phyloP scores from a whole-genome alignment of 75 land plant species.

The Selaginella tamariscina region DNA sequence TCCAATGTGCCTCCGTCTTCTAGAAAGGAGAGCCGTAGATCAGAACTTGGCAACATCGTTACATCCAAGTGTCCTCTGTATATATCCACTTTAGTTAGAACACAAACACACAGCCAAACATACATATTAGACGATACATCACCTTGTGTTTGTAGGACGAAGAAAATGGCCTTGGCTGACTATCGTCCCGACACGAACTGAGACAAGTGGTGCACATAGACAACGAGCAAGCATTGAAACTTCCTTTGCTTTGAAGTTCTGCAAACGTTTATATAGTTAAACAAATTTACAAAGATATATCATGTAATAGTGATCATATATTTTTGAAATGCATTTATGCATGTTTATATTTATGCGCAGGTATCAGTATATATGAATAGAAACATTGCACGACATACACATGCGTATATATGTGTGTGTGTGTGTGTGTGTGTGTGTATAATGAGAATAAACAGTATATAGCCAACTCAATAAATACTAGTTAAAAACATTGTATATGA shows the following conservation, averaged over 20 bases:
- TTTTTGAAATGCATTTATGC: not conserved
- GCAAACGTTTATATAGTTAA: slow-evolving; percentile 4
- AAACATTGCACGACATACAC: no score
- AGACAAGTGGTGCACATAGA: slow-evolving; percentile 72
- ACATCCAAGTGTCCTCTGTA: slow-evolving; percentile 69
- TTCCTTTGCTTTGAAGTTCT: slow-evolving; percentile 81
- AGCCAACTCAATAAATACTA: no score
- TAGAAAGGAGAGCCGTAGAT: slow-evolving; percentile 56
- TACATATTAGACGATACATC: slow-evolving; percentile 17
- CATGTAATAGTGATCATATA: not conserved
- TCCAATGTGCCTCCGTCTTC: slow-evolving; percentile 62
- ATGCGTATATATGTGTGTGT: no score
- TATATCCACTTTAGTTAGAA: not conserved
- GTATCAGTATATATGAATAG: no score
- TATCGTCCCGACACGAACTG: slow-evolving; percentile 77
- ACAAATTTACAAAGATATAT: not conserved
- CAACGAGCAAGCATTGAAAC: slow-evolving; percentile 69
- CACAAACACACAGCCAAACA: not conserved
- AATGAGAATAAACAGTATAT: no score
- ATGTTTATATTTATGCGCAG: not conserved
- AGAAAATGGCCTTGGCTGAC: slow-evolving; percentile 44
- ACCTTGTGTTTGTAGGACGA: slow-evolving; percentile 59
- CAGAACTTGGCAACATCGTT: slow-evolving; percentile 66
- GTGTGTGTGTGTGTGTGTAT: no score
- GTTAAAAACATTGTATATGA: no score